phyloP scores from a whole-genome alignment of 352 stramenopile species.

The Phytopythium sindhum region DNA sequence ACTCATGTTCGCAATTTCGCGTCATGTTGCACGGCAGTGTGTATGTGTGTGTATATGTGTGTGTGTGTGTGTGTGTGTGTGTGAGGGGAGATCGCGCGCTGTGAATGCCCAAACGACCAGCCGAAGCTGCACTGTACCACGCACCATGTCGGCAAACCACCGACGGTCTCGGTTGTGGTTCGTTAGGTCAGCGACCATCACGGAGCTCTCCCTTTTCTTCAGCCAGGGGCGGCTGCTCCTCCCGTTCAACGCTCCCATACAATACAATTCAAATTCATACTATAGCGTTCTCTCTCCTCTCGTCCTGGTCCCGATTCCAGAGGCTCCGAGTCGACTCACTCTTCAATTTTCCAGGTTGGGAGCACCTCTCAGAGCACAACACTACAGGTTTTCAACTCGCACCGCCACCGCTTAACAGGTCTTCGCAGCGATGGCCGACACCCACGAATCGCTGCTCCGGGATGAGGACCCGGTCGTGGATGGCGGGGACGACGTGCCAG shows the following conservation, averaged over 20 bases:
- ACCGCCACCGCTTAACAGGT: background rate
- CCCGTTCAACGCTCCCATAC: too few relatives aligned
- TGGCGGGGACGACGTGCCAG: conserved; percentile 34
- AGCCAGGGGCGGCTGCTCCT: background rate
- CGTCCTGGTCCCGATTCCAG: background rate
- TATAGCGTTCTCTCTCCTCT: background rate
- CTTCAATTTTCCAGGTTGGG: background rate
- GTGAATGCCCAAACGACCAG: background rate
- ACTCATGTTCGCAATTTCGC: background rate
- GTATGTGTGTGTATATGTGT: too few relatives aligned
- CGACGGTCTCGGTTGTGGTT: background rate
- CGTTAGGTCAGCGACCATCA: background rate
- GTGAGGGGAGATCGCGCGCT: too few relatives aligned
- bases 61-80: too few relatives aligned
- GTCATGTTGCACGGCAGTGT: background rate
- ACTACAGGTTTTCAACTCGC: too few relatives aligned
- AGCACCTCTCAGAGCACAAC: background rate
- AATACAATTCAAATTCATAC: too few relatives aligned
- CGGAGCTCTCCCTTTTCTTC: background rate
- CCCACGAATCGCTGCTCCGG: conserved; percentile 18
- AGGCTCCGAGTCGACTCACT: background rate
- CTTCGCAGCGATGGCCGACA: background rate
- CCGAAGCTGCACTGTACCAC: background rate
- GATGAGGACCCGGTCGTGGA: conserved; percentile 20
- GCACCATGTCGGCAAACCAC: background rate